phyloP scores from a whole-genome alignment of 805 yeast species.

The Ogataea minuta region DNA sequence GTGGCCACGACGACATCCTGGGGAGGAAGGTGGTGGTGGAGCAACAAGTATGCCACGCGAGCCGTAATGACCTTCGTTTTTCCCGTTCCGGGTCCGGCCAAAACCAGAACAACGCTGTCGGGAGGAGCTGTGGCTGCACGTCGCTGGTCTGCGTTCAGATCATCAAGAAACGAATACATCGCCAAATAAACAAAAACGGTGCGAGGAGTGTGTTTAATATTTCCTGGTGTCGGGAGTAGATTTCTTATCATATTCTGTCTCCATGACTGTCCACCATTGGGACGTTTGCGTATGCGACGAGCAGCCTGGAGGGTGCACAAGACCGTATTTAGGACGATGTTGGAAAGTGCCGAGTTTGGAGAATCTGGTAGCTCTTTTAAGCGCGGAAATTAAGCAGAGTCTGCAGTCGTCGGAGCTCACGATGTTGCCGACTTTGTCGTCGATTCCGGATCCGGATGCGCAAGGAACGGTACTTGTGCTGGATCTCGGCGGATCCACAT shows the following conservation, averaged over 20 bases:
- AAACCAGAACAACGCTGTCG: conserved; percentile 43
- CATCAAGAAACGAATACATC: conserved; percentile 11
- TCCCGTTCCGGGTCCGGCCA: conserved; percentile 66
- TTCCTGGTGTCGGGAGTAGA: not conserved
- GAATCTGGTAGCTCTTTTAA: not conserved
- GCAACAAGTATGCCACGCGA: conserved; percentile 69
- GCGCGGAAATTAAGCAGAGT: conserved; percentile 1
- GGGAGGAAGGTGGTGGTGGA: conserved; percentile 53
- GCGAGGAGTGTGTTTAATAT: conserved; percentile 2
- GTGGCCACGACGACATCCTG: conserved; percentile 77
- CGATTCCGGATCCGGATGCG: conserved; percentile 17
- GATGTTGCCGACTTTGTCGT: conserved; percentile 6
- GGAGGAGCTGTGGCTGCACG: conserved; percentile 44
- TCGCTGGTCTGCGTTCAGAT: conserved; percentile 41
- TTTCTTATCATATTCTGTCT: conserved; percentile 2
- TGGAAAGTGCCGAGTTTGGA: not conserved
- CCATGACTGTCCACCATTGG: not conserved
- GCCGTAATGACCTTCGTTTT: conserved; percentile 83
- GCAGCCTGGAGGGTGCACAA: too few relatives aligned
- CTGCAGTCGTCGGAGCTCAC: not conserved
- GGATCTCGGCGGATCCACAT: conserved; percentile 60
- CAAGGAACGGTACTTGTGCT: conserved; percentile 38
- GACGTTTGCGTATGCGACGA: too few relatives aligned
- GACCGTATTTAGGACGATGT: too few relatives aligned
- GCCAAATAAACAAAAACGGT: not conserved